These are phyloP conservation scores for Phytophthora litchii DNA, from an alignment of 352 stramenopile species.

Conservation along the genomic window DNA sequence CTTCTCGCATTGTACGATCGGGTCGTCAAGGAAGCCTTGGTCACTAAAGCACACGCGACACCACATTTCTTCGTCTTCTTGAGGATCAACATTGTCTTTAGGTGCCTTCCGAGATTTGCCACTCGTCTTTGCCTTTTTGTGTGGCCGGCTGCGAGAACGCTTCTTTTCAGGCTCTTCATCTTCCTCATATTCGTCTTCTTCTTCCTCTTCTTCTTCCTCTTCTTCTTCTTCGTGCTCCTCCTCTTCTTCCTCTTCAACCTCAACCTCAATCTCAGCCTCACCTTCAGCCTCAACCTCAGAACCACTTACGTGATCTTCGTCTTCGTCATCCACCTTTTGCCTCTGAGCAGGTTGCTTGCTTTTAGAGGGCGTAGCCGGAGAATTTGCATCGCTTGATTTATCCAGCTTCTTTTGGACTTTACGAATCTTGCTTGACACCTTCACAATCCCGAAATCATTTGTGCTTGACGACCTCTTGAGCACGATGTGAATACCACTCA, in stretches of 20 bases:
- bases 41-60: conserved; percentile 90
- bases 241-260: conserved; percentile 36
- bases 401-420: conserved; percentile 55
- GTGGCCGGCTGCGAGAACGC: conserved; percentile 32
- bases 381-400: conserved; percentile 17
- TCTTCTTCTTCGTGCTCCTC: conserved; percentile 31
- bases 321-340: conserved; percentile 34
- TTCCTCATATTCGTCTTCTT: conserved; percentile 51
- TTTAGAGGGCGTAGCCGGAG: conserved; percentile 18
- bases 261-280: conserved; percentile 35
- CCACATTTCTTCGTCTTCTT: conserved; percentile 88
- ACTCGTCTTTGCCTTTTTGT: conserved; percentile 41
- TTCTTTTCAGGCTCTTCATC: conserved; percentile 47
- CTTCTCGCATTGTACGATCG: conserved; percentile 89
- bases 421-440: conserved; percentile 43
- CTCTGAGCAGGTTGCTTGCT: conserved; percentile 14
- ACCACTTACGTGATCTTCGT: conserved; percentile 50
- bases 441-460: conserved; percentile 42
- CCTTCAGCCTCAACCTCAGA: conserved; percentile 44
- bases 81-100: conserved; percentile 50
- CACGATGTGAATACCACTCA: conserved; percentile 51
- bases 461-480: conserved; percentile 33
- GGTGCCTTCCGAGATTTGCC: conserved; percentile 22
- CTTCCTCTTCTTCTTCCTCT: conserved; percentile 57
- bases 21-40: conserved; percentile 86